phyloP scores from a whole-genome alignment of 176 grass and related monocot genomes.

The Poa annua region DNA sequence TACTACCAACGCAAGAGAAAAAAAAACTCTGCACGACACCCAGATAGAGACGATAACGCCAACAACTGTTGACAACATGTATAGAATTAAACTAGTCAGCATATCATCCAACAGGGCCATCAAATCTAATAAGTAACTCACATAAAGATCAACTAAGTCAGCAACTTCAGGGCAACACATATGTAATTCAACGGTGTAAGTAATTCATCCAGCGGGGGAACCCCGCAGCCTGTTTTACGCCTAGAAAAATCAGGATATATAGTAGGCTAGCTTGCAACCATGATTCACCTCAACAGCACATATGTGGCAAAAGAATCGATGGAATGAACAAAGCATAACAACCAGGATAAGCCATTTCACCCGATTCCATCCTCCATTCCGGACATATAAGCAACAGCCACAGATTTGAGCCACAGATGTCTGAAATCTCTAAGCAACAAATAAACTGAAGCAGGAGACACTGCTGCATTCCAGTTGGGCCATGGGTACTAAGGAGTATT shows the following conservation, averaged over 20 bases:
- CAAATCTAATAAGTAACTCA: neutral
- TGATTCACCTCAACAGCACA: neutral
- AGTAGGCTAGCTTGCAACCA: constrained; percentile 5
- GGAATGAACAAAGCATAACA: constrained; percentile 9
- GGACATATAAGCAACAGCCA: constrained; percentile 26
- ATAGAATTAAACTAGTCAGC: neutral
- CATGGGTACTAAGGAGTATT: neutral
- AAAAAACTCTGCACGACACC: neutral
- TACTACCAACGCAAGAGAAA: neutral
- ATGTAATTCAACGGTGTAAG: neutral
- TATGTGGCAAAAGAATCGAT: neutral
- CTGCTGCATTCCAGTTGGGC: neutral
- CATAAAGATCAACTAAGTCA: neutral
- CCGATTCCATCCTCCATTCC: constrained; percentile 1
- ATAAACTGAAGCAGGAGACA: constrained; percentile 12
- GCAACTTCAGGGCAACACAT: neutral
- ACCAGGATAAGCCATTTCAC: constrained; percentile 1
- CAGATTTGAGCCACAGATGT: constrained; percentile 15
- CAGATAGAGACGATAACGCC: neutral
- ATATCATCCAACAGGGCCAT: constrained; percentile 21
- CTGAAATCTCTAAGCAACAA: constrained; percentile 19
- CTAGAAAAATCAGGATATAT: neutral
- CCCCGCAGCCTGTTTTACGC: neutral
- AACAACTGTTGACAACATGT: neutral
- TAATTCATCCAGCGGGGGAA: constrained; percentile 5